phyloP scores from a whole-genome alignment of 2,329 filamentous ascomycete genomes.

The Ophiosphaerella narmari region DNA sequence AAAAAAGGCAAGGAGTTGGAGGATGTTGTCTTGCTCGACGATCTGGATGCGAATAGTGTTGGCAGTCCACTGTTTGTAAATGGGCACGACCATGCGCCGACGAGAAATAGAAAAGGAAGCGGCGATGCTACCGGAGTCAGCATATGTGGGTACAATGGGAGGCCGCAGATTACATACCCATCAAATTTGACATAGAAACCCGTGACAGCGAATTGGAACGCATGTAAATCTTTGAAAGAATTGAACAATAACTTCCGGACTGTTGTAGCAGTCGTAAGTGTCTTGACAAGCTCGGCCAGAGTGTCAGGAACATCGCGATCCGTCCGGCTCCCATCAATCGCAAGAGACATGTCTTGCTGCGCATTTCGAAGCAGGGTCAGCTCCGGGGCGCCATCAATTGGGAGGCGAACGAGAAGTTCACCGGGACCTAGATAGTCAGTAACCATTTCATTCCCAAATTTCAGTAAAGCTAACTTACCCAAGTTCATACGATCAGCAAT shows the following conservation, averaged over 20 bases:
- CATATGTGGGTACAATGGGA: not conserved
- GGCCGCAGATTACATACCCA: constrained; percentile 22
- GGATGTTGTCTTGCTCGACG: constrained; percentile 72
- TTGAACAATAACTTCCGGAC: constrained; percentile 67
- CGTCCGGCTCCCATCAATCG: constrained; percentile 58
- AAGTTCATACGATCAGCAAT: constrained; percentile 85
- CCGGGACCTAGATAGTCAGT: constrained; percentile 43
- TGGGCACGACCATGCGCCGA: constrained; percentile 85
- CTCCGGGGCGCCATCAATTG: constrained; percentile 43
- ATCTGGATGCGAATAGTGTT: constrained; percentile 79
- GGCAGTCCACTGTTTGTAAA: constrained; percentile 94
- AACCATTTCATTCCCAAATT: not conserved
- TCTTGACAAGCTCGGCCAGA: constrained; percentile 67
- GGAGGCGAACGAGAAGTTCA: constrained; percentile 54
- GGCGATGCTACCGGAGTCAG: constrained; percentile 56
- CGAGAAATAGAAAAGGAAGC: constrained; percentile 79
- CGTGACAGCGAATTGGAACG: constrained; percentile 78
- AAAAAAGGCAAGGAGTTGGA: constrained; percentile 85
- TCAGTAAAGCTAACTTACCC: constrained; percentile 43
- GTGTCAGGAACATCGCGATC: constrained; percentile 58
- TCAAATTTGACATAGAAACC: constrained; percentile 69
- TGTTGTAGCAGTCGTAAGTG: constrained; percentile 62
- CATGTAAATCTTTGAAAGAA: constrained; percentile 65
- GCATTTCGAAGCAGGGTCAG: constrained; percentile 61
- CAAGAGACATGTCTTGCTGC: constrained; percentile 77